Conservation (phyloP, 163 green algal species). For the Chlamydomonas reinhardtii region DNA sequence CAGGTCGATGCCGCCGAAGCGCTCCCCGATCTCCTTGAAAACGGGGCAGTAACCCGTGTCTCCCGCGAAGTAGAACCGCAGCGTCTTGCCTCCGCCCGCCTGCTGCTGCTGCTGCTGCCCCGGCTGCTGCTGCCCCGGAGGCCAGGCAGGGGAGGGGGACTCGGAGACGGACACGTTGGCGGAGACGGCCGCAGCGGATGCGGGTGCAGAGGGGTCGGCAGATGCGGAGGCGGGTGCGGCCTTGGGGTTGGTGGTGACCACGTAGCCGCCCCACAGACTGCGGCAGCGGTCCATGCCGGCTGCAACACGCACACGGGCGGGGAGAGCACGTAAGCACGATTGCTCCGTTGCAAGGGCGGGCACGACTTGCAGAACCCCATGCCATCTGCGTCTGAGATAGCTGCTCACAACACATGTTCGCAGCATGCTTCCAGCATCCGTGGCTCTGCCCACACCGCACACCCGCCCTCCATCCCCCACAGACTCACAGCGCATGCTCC, state of each 20-base stretch:
- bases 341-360: too few species aligned
- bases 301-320: background rate
- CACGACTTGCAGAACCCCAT: too few species aligned
- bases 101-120: background rate
- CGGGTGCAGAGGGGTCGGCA: background rate
- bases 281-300: conserved; percentile 62
- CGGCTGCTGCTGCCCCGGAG: background rate
- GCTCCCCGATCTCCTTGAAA: conserved; percentile 78
- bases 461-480: background rate
- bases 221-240: too few species aligned
- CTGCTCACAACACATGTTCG: too few species aligned
- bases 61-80: conserved; percentile 68
- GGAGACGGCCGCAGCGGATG: background rate
- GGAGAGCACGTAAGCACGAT: too few species aligned
- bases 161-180: background rate
- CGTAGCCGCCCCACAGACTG: conserved; percentile 85
- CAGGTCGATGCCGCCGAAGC: conserved; percentile 82
- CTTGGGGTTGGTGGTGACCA: conserved; percentile 51
- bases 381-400: too few species aligned
- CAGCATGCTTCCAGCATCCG: too few species aligned
- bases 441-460: background rate
- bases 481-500: conserved; percentile 62
- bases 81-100: background rate
- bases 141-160: background rate
- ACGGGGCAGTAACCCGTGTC: conserved; percentile 84